phyloP scores from a whole-genome alignment of 176 grass and related monocot genomes.

The Luzula sylvatica region DNA sequence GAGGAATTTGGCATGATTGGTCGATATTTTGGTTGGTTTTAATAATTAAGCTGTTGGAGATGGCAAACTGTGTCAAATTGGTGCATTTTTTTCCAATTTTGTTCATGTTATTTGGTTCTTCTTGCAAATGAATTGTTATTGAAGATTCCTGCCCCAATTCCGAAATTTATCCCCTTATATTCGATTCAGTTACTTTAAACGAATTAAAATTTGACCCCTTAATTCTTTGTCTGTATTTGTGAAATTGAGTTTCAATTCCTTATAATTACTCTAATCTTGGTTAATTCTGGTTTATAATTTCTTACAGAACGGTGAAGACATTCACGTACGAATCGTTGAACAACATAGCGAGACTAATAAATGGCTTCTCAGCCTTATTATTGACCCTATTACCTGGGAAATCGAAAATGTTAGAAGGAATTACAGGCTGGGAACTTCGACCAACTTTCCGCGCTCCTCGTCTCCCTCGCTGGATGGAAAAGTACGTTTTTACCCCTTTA shows the following conservation, averaged over 20 bases:
- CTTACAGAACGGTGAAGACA: conserved; percentile 82
- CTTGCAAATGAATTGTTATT: neutral
- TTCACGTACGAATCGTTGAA: conserved; percentile 95
- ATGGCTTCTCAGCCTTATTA: conserved; percentile 81
- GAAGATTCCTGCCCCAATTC: neutral
- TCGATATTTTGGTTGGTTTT: neutral
- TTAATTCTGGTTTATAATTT: conserved; percentile 13
- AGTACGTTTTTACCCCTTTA: conserved; percentile 29
- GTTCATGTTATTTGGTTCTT: neutral
- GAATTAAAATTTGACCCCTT: too few species aligned
- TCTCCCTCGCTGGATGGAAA: conserved; percentile 97
- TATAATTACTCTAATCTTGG: neutral
- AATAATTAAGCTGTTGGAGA: neutral
- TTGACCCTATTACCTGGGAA: conserved; percentile 75
- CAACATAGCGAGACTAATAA: conserved; percentile 90
- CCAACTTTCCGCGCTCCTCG: conserved; percentile 74
- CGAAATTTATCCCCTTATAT: neutral
- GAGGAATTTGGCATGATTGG: neutral
- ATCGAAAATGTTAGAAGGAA: conserved; percentile 76
- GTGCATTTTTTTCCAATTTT: too few species aligned
- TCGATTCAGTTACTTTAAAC: too few species aligned
- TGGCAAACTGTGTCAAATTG: neutral
- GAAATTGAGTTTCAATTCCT: neutral
- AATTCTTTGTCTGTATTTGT: neutral
- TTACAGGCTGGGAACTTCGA: conserved; percentile 84